Evolutionary conservation across 2,329 filamentous ascomycete species (phyloP), one percentile per base, ranked within the genome.

Genomic region (Pseudogymnoascus sp.): DNA sequence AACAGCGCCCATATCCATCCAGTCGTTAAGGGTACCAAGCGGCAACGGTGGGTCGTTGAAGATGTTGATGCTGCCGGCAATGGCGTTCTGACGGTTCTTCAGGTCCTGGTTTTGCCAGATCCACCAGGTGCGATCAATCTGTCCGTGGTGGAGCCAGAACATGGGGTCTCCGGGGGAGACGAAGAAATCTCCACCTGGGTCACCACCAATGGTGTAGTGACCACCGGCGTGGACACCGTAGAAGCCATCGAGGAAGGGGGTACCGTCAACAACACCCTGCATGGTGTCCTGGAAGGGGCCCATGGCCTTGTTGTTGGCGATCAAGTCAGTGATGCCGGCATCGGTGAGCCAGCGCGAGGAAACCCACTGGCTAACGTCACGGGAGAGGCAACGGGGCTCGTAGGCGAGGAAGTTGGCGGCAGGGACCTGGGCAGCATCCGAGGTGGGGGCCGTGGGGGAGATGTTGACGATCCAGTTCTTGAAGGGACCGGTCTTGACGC

Each of bases 51-150:
- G 35, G 29, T 66, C 67, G 63, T 79, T 73, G 63, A 75, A 70
- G 65, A 77, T 66, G 0, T 77, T 78, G 59, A 77, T 74, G 0
- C 77, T 79, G 5, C 74, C 73, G 71, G 71, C 65, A 37, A 71
- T 64, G 24, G 64, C 66, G 33, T 67, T 64, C 36, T 63, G 58
- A 10, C 69, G 61, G 63, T 39, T 74, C 69, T 40, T 69, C 68
- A 69, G 74, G 65, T 79, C 74, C 21, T 77, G 73, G 62, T 77
- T 78, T 69, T 79, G 77, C 77, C 78, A 80, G 64, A 80, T 75
- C 68, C 76, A 79, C 68, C 77, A 79, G 50, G 77, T 70, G 13
- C 78, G 71, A 63, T 81, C 78, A 60, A 81, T 75, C 65, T 77
- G 73, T 0, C 70, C 76, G 62, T 80, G 78, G 63, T 80, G 77